Evolutionary conservation across 1,284 basidiomycete species (phyloP).

Genomic region (Vanrija pseudolonga): DNA sequence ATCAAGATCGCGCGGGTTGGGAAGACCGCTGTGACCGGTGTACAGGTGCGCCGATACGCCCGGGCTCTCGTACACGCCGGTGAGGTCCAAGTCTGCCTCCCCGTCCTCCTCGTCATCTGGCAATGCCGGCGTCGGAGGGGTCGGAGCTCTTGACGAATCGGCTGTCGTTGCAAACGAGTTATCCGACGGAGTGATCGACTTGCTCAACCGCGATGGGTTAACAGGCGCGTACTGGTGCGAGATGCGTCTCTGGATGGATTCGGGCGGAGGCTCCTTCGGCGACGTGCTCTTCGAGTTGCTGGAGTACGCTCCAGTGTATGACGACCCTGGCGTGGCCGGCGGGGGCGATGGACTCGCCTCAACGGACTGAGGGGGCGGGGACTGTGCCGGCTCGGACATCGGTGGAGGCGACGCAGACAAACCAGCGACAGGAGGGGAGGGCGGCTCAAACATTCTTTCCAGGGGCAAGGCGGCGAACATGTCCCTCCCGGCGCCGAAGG

Average conservation of each 20-base stretch:
- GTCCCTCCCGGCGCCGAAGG: slow-evolving; percentile 55
- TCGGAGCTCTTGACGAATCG: background rate
- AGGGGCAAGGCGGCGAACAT: slow-evolving; percentile 79
- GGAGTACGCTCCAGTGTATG: background rate
- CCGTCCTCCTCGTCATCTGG: slow-evolving; percentile 3
- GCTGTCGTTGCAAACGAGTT: slow-evolving; percentile 22
- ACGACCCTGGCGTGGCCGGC: background rate
- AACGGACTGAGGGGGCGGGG: background rate
- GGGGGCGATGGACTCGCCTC: background rate
- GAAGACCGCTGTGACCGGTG: too few species aligned
- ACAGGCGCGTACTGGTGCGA: slow-evolving; percentile 45
- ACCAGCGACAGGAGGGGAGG: slow-evolving; percentile 60
- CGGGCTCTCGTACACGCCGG: too few species aligned
- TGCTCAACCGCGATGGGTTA: slow-evolving; percentile 45
- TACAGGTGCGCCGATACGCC: too few species aligned
- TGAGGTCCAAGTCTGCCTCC: slow-evolving; percentile 8
- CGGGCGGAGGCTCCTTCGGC: background rate
- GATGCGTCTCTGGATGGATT: slow-evolving; percentile 11
- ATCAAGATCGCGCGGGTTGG: too few species aligned
- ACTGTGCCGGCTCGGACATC: background rate
- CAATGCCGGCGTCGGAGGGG: background rate
- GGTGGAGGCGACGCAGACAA: slow-evolving; percentile 12
- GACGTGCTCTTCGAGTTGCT: background rate
- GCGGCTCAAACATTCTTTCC: slow-evolving; percentile 86
- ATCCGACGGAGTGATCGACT: slow-evolving; percentile 44